A percentile compares a stretch with the other conserved stretches of the same genome.
Conservation (phyloP, 495 filamentous ascomycete genomes). For the Margaritispora aquatica region DNA sequence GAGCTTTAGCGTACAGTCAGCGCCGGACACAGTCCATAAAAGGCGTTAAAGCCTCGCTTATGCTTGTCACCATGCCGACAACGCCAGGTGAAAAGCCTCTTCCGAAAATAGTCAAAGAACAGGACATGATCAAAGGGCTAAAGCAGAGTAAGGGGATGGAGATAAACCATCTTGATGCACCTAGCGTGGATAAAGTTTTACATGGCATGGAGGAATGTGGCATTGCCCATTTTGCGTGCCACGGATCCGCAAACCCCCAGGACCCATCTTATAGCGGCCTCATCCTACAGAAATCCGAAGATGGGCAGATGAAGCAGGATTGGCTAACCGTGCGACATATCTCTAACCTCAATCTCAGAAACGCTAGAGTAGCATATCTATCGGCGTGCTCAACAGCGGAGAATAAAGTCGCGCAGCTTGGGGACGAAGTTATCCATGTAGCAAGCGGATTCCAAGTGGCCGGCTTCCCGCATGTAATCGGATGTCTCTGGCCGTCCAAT, state of each 20-base stretch:
- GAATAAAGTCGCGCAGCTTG: constrained; percentile 9
- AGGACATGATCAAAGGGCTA: neutral
- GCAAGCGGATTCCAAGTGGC: constrained; percentile 29
- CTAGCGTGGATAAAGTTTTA: neutral
- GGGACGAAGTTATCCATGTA: constrained; percentile 30
- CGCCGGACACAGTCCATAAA: constrained; percentile 10
- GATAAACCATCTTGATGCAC: neutral
- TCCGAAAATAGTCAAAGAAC: constrained; percentile 1
- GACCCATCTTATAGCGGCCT: constrained; percentile 23
- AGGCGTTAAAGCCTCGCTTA: neutral
- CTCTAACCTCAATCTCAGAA: neutral
- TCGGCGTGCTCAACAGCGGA: constrained; percentile 31
- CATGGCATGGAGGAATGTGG: constrained; percentile 1
- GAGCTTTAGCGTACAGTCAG: constrained; percentile 11
- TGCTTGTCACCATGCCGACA: constrained; percentile 21
- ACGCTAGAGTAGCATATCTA: constrained; percentile 15
- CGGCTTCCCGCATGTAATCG: constrained; percentile 30
- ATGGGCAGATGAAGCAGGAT: neutral
- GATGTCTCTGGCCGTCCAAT: constrained; percentile 18
- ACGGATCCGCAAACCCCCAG: constrained; percentile 8
- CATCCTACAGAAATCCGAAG: constrained; percentile 9
- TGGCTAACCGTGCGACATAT: neutral
- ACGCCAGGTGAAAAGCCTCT: constrained; percentile 19
- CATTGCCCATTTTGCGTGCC: constrained; percentile 25
- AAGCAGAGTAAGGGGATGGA: neutral